phyloP scores from a whole-genome alignment of 345 rosid species.

The Populus davidiana region DNA sequence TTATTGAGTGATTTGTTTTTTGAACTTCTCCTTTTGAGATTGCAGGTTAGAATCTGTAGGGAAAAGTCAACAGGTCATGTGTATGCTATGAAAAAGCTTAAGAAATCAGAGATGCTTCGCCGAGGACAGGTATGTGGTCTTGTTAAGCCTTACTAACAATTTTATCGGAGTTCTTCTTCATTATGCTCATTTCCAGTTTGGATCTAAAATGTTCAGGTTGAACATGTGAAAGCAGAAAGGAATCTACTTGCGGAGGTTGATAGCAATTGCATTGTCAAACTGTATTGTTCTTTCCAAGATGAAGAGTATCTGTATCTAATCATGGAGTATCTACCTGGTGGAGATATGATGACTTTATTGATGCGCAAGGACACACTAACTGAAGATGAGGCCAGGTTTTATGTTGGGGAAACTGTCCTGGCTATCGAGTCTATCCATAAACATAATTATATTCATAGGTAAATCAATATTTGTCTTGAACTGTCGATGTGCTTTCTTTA shows the following conservation, averaged over 20 bases:
- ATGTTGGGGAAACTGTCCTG: constrained; percentile 63
- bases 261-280: constrained; percentile 65
- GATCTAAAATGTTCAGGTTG: constrained; percentile 45
- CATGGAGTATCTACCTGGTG: constrained; percentile 77
- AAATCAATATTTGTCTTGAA: neutral
- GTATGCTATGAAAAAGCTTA: constrained; percentile 94
- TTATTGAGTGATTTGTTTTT: neutral
- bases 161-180: constrained; percentile 3
- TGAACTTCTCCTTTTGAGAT: neutral
- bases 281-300: constrained; percentile 69
- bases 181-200: constrained; percentile 15
- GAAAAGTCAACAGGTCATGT: constrained; percentile 89
- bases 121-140: constrained; percentile 61
- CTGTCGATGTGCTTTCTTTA: neutral
- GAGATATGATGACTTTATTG: constrained; percentile 71
- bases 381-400: constrained; percentile 65
- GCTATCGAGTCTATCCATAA: constrained; percentile 71
- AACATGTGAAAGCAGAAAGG: constrained; percentile 72
- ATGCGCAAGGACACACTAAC: constrained; percentile 66
- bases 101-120: constrained; percentile 95
- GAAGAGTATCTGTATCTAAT: constrained; percentile 62
- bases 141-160: neutral
- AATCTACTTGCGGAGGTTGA: constrained; percentile 73
- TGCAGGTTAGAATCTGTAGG: constrained; percentile 83
- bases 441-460: constrained; percentile 71